Conservation (phyloP, 495 filamentous ascomycete species). For the Echria macrotheca region DNA sequence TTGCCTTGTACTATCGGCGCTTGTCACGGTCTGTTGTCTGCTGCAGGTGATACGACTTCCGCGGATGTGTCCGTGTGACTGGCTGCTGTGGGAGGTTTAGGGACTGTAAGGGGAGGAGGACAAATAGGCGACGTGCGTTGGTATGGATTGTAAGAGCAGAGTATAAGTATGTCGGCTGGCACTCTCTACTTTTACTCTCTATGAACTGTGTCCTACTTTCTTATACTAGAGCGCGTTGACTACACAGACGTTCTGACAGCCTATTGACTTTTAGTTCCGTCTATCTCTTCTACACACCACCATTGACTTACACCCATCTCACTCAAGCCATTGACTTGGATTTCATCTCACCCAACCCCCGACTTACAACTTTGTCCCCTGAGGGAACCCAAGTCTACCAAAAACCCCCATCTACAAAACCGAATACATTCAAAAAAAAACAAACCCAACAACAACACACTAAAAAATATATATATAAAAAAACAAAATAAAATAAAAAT, state of each 20-base stretch:
- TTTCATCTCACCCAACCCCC: too few relatives aligned
- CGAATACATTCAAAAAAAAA: background rate
- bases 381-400: too few relatives aligned
- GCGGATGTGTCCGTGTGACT: background rate
- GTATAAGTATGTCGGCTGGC: background rate
- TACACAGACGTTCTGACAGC: background rate
- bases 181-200: background rate
- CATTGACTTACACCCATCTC: background rate
- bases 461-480: too few relatives aligned
- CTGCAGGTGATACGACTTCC: background rate
- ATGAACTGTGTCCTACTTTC: background rate
- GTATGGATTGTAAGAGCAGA: too few relatives aligned
- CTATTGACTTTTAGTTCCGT: too few relatives aligned
- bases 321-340: too few relatives aligned
- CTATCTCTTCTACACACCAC: background rate
- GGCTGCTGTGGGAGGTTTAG: too few relatives aligned
- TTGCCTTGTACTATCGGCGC: too few relatives aligned
- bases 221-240: background rate
- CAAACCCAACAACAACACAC: background rate
- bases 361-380: too few relatives aligned
- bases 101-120: too few relatives aligned
- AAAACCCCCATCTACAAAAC: too few relatives aligned
- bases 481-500: slow-evolving; percentile 16
- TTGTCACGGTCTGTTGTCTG: background rate
- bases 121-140: too few relatives aligned